Conservation (phyloP, 495 filamentous ascomycete genomes). For the Pseudoneurospora amorphoporcata region DNA sequence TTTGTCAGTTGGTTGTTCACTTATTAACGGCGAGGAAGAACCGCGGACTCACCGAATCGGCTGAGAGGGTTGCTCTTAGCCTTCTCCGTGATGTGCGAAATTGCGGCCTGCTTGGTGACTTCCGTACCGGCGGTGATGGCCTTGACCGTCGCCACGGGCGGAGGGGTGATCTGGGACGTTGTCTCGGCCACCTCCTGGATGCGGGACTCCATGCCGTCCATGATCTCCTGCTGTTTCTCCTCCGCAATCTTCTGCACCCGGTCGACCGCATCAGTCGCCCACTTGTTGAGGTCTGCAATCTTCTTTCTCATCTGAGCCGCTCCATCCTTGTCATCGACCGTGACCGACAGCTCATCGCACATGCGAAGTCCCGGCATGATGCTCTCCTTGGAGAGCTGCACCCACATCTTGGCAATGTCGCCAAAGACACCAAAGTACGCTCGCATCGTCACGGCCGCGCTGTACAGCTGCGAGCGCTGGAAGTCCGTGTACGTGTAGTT, state of each 20-base stretch:
- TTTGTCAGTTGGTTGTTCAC: neutral
- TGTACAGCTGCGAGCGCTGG: neutral
- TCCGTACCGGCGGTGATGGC: neutral
- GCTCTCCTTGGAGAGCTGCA: constrained; percentile 1
- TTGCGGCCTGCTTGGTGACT: neutral
- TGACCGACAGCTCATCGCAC: neutral
- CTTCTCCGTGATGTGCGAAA: neutral
- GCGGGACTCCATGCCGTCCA: neutral
- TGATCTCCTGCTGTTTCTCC: neutral
- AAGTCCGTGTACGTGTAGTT: neutral
- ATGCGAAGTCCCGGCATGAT: neutral
- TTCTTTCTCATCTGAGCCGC: neutral
- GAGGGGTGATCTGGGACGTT: neutral
- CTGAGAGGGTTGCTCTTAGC: neutral
- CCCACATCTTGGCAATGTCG: constrained; percentile 3
- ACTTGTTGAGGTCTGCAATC: neutral
- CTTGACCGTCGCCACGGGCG: neutral
- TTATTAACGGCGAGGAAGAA: neutral
- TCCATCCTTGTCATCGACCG: neutral
- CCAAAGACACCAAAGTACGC: constrained; percentile 1
- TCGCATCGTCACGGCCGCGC: neutral
- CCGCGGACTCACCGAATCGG: neutral
- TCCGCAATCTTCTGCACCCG: neutral
- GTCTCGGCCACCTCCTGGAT: neutral
- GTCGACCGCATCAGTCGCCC: neutral